Conservation (phyloP, 2,329 filamentous ascomycete species). For the Thermochaetoides dissita region DNA sequence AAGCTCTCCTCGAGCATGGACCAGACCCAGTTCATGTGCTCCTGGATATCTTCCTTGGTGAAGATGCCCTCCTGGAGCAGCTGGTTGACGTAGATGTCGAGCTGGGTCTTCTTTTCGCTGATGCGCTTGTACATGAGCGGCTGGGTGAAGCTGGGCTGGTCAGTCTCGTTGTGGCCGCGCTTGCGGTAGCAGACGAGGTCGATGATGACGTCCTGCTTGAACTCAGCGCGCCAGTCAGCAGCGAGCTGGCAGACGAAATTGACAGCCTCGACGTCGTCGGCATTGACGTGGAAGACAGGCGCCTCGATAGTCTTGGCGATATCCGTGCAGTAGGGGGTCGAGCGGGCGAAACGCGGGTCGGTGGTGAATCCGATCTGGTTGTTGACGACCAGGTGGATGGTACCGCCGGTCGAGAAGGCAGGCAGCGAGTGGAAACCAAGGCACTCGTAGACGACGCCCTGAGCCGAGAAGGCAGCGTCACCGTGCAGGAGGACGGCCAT, state of each 20-base stretch:
- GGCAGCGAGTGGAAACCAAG: slow-evolving; percentile 94
- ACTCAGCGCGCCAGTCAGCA: slow-evolving; percentile 95
- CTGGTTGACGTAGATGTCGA: slow-evolving; percentile 85
- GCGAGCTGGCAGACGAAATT: slow-evolving; percentile 97
- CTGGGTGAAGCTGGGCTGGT: slow-evolving; percentile 99
- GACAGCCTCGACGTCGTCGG: slow-evolving; percentile 93
- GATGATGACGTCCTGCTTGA: slow-evolving; percentile 96
- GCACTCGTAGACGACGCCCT: slow-evolving; percentile 96
- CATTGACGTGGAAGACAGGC: slow-evolving; percentile 97
- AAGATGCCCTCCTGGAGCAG: slow-evolving; percentile 86
- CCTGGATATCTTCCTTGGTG: slow-evolving; percentile 92
- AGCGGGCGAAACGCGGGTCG: slow-evolving; percentile 91
- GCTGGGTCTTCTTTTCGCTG: slow-evolving; percentile 64
- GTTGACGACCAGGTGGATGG: slow-evolving; percentile 94
- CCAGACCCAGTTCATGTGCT: slow-evolving; percentile 99
- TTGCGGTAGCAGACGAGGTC: slow-evolving; percentile 99
- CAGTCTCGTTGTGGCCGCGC: slow-evolving; percentile 97
- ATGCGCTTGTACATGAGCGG: slow-evolving; percentile 99
- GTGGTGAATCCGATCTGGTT: slow-evolving; percentile 99
- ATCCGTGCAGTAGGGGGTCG: slow-evolving; percentile 96
- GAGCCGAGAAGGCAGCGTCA: slow-evolving; percentile 90
- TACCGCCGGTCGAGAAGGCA: slow-evolving; percentile 92
- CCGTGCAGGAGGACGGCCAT: slow-evolving; percentile 96
- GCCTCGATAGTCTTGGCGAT: slow-evolving; percentile 98
- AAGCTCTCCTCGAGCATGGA: slow-evolving; percentile 98